Percentiles rank a stretch among this genome's conserved stretches.
phyloP scores from a whole-genome alignment of 2,329 filamentous ascomycete genomes.

The Chrysosporium keratinophilum region DNA sequence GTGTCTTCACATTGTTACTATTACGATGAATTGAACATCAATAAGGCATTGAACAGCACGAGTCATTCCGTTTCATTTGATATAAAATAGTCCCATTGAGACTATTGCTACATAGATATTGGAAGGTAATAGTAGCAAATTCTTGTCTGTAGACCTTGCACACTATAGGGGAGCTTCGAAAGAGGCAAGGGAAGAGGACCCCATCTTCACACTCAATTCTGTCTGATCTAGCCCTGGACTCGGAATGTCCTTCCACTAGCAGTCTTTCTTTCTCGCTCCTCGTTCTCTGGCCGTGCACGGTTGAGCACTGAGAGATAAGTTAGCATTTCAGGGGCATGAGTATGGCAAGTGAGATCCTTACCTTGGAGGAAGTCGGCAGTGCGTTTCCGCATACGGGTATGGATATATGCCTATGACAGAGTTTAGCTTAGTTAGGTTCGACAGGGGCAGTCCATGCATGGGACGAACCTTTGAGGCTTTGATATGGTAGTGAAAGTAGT shows the following conservation, averaged over 20 bases:
- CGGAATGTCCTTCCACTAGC: constrained; percentile 89
- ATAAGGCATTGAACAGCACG: neutral
- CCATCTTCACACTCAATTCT: neutral
- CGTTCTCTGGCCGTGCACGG: constrained; percentile 84
- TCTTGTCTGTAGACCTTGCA: neutral
- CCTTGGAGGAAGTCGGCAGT: constrained; percentile 98
- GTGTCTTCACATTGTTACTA: neutral
- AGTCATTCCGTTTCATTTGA: neutral
- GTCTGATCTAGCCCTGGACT: constrained; percentile 40
- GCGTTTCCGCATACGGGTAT: constrained; percentile 93
- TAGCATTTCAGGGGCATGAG: constrained; percentile 22
- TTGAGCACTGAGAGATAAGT: constrained; percentile 62
- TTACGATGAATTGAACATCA: neutral
- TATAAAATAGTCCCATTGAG: neutral
- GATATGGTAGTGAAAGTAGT: constrained; percentile 99
- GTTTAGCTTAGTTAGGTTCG: neutral
- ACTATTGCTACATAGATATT: neutral
- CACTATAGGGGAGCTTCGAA: neutral
- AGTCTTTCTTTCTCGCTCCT: constrained; percentile 97
- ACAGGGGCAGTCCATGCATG: neutral
- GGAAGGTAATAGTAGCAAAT: neutral
- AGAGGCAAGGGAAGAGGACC: neutral
- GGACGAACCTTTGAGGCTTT: constrained; percentile 79
- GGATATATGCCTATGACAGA: constrained; percentile 67
- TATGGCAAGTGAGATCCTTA: constrained; percentile 33